Base-by-base conservation (phyloP, 805 yeast genomes). In the Candida patagonica region DNA sequence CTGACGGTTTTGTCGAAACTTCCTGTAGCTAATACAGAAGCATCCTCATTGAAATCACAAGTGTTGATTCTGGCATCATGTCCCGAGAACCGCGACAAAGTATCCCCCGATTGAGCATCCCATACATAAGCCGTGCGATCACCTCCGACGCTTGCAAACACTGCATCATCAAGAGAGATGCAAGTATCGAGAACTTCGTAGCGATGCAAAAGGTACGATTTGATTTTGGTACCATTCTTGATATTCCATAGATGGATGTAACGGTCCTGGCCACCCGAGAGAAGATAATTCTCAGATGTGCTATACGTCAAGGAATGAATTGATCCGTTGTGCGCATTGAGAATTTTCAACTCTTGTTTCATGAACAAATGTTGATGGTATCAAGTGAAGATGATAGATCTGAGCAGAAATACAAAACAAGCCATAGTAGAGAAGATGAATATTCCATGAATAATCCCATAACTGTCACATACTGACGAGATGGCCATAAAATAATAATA, bases 101-200 rank as follows among this genome's bases (percentile, higher is more conserved):
- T 42, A 25, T 39, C 27, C 7, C 57, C 60, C 1, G 53, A 25
- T 8, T 45, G 35, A 2, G 55, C 57, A 37, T 59, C 62, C 59
- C 64, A 59, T 5, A 56, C 35, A 30, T 42, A 49, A 6, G 50
- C 56, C 7, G 50, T 42, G 9, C 59, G 38, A 35, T 59, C 64
- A 6, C 60, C 58, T 12, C 64, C 62, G 23, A 57, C 53, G 32
- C 57, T 48, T 16, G 50, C 61, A 39, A 59, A 59, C 48, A 43
- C 34, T 15, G 54, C 15, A 42, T 52, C 50, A 38, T 51, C 56
- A 17, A 31, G 37, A 8, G 48, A 34, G 10, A 59, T 51, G 12
- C 52, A 46, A 6, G 56, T 39, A 37, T 56, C 57, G 32, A 57
- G 45, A 17, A 58, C 51, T 37, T 56, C 61, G 25, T 50, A 48